Evolutionary conservation across 495 filamentous ascomycete genomes (phyloP).

Genomic region (Aspergillus steynii): DNA sequence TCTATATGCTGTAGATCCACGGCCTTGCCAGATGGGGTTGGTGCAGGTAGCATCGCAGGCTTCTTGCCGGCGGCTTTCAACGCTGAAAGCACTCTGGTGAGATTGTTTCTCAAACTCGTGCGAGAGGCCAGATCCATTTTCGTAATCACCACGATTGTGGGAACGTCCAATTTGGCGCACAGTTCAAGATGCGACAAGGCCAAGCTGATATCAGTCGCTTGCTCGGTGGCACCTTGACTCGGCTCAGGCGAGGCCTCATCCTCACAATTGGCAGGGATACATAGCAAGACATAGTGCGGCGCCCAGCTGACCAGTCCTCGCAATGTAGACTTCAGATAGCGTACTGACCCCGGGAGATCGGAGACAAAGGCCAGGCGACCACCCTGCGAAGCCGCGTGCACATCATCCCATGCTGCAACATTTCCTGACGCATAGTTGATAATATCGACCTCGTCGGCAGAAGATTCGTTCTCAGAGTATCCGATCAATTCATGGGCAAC

Average conservation of each 20-base stretch:
- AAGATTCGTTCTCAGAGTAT: slow-evolving; percentile 49
- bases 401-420: slow-evolving; percentile 91
- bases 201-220: slow-evolving; percentile 61
- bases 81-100: slow-evolving; percentile 71
- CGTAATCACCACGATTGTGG: slow-evolving; percentile 79
- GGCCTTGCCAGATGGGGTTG: slow-evolving; percentile 38
- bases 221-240: slow-evolving; percentile 52
- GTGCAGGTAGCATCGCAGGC: slow-evolving; percentile 63
- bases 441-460: slow-evolving; percentile 48
- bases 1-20: slow-evolving; percentile 39
- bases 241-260: slow-evolving; percentile 45
- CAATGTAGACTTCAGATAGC: slow-evolving; percentile 83
- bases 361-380: slow-evolving; percentile 83
- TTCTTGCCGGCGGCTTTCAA: slow-evolving; percentile 74
- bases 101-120: slow-evolving; percentile 60
- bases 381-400: slow-evolving; percentile 70
- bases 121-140: slow-evolving; percentile 87
- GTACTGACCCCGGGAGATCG: slow-evolving; percentile 86
- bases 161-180: slow-evolving; percentile 74
- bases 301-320: slow-evolving; percentile 92
- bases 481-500: slow-evolving; percentile 91
- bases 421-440: slow-evolving; percentile 87
- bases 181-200: slow-evolving; percentile 82
- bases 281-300: slow-evolving; percentile 88
- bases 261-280: slow-evolving; percentile 78